A percentile compares a stretch with the other conserved stretches of the same genome.
Evolutionary conservation across 306 rosid species (phyloP).

Genomic region (Carpinus viminea): DNA sequence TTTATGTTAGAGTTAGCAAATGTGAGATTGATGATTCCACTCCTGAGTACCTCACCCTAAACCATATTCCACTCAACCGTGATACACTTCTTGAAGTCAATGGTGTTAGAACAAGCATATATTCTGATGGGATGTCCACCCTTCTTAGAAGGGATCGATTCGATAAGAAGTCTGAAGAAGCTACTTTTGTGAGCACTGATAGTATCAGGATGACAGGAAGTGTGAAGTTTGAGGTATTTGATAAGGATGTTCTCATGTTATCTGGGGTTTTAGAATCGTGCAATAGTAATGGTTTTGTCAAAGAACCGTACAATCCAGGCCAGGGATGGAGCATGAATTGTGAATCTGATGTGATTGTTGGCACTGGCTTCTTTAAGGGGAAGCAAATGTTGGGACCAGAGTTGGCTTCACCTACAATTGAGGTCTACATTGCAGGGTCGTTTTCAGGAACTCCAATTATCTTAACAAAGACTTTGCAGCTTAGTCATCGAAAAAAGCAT

Average conservation of each 20-base stretch:
- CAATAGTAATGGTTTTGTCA: conserved; percentile 34
- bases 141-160: conserved; percentile 70
- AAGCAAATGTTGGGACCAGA: conserved; percentile 46
- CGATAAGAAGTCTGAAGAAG: conserved; percentile 79
- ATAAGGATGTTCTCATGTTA: conserved; percentile 55
- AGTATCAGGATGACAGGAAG: conserved; percentile 71
- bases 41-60: conserved; percentile 64
- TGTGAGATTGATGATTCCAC: conserved; percentile 68
- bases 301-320: conserved; percentile 41
- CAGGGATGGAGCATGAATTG: conserved; percentile 71
- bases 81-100: conserved; percentile 78
- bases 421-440: conserved; percentile 83
- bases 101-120: conserved; percentile 62
- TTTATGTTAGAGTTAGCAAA: conserved; percentile 71
- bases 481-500: conserved; percentile 50
- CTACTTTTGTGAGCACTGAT: conserved; percentile 82
- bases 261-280: conserved; percentile 64
- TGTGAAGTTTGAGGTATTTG: conserved; percentile 78
- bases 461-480: conserved; percentile 61
- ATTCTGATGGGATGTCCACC: conserved; percentile 58
- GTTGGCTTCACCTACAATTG: conserved; percentile 52
- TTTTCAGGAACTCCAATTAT: conserved; percentile 68
- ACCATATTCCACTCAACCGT: conserved; percentile 64
- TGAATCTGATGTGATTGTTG: conserved; percentile 46
- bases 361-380: conserved; percentile 53